A percentile compares a stretch with the other conserved stretches of the same genome.
Evolutionary conservation across 164 flowering plant genomes (phyloP).

Genomic region (Taxillus chinensis): DNA sequence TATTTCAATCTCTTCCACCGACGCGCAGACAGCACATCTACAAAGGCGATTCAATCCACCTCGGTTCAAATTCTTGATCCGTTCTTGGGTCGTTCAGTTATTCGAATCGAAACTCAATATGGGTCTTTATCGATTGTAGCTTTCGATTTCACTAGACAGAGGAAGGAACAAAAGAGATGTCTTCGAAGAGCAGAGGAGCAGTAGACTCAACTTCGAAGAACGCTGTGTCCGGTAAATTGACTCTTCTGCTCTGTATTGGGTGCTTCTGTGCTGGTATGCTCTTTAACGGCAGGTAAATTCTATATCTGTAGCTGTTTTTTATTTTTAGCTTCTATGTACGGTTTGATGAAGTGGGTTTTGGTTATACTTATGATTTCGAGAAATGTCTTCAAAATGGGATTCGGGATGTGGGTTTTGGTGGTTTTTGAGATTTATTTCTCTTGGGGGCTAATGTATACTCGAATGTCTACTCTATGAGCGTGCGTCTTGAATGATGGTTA

Average conservation of each 20-base stretch:
- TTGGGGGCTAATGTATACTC: not conserved
- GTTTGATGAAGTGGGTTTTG: conserved; percentile 1
- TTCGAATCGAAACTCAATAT: not conserved
- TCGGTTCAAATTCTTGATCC: not conserved
- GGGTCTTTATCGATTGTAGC: conserved; percentile 2
- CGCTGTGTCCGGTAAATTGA: conserved; percentile 33
- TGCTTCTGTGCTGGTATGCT: conserved; percentile 65
- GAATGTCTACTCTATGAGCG: no score
- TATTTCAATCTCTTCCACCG: no score
- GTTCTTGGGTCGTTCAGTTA: not conserved
- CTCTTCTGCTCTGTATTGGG: conserved; percentile 46
- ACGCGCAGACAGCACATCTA: no score
- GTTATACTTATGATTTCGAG: not conserved
- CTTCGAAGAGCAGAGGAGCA: conserved; percentile 41
- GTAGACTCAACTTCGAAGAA: conserved; percentile 24
- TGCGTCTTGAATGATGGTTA: no score
- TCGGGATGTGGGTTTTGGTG: not conserved
- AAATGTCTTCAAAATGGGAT: not conserved
- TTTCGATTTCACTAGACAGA: conserved; percentile 5
- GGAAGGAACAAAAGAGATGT: conserved; percentile 17
- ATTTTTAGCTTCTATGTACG: not conserved
- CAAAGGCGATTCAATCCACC: no score
- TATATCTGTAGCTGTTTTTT: not conserved
- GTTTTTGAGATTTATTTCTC: not conserved
- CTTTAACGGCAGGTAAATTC: conserved; percentile 43